Base-by-base conservation (phyloP, 2,329 filamentous ascomycete species). In the Metarhizium guizhouense region DNA sequence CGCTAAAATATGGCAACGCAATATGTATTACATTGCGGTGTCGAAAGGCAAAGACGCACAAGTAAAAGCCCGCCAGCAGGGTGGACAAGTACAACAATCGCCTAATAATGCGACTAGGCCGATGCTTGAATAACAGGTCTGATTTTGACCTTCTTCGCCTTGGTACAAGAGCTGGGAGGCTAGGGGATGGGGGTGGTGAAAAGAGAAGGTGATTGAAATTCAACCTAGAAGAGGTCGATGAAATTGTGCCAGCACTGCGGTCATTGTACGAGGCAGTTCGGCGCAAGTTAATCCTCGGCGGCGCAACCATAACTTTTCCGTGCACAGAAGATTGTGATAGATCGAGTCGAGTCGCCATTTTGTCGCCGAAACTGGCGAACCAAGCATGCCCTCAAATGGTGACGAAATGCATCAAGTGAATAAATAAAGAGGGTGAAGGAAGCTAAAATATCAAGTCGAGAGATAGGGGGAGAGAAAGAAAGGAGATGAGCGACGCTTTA, bases 111-210 rank as follows among this genome's bases (percentile, higher is more conserved):
- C 81, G 76, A 56, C 80, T 81, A 4, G 81, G 82, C 42, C 79
- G 79, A 51, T 80, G 72, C 4, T 64, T 64, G 52, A 72, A 58
- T 1, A 57, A 50, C 18, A 67, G 63, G n/a, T 80, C 73, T 47
- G 75, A 72, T 20, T 76, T 75, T 51, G 83, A 80, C 70, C 86
- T 84, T 64, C 84, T 80, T 64, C 83, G 82, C 58, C 84, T 79
- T 14, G 84, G 84, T 40, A 87, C 74, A 54, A 88, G 76, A 14
- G 82, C 84, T 13, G 86, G 88, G 52, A 91, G 79, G 59, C 82
- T 82, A 2, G 86, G 87, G 2, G 85, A 93, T 4, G 86, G 85
- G 30, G 86, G 88, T 1, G 78, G 78, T 30, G 82, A 84, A 68
- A 83, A 85, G 62, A 85, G 73, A 43, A 88, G 77, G 59, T 88